phyloP scores from a whole-genome alignment of 2,329 filamentous ascomycete species.

The Colletotrichum tamarilloi region DNA sequence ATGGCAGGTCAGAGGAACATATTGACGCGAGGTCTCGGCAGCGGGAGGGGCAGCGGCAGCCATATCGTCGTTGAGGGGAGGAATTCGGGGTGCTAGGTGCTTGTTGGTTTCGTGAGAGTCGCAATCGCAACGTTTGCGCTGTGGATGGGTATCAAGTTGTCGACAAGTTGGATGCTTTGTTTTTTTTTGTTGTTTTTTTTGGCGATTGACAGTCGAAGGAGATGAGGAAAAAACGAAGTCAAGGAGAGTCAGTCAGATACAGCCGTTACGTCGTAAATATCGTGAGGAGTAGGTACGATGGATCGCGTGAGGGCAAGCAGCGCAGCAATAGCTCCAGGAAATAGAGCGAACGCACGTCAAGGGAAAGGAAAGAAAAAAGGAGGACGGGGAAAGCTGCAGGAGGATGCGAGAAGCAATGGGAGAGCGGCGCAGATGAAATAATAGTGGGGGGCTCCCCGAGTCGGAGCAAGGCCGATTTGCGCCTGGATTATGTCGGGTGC shows the following conservation, averaged over 20 bases:
- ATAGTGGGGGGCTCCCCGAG: conserved; percentile 17
- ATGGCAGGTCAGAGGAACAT: conserved; percentile 92
- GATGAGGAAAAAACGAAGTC: not conserved
- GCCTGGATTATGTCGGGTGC: not conserved
- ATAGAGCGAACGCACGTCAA: not conserved
- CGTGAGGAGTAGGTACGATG: conserved; percentile 23
- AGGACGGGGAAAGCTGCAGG: conserved; percentile 6
- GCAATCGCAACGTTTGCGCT: conserved; percentile 20
- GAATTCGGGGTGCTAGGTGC: not conserved
- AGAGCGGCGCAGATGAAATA: conserved; percentile 17
- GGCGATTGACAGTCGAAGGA: not conserved
- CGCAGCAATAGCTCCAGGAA: not conserved
- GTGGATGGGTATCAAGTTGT: conserved; percentile 25
- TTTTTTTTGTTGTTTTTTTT: too few relatives aligned
- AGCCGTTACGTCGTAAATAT: conserved; percentile 36
- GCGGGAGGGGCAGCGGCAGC: conserved; percentile 1
- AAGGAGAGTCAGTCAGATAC: conserved; percentile 31
- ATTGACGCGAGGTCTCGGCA: conserved; percentile 56
- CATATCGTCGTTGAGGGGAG: conserved; percentile 10
- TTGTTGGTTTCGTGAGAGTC: conserved; percentile 1
- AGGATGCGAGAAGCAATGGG: conserved; percentile 11
- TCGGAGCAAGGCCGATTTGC: conserved; percentile 23
- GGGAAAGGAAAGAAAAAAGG: not conserved
- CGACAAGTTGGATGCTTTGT: not conserved
- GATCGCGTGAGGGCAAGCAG: conserved; percentile 14